phyloP scores from a whole-genome alignment of 2,329 filamentous ascomycete genomes.

The Nannizziopsis arthrosporioides region DNA sequence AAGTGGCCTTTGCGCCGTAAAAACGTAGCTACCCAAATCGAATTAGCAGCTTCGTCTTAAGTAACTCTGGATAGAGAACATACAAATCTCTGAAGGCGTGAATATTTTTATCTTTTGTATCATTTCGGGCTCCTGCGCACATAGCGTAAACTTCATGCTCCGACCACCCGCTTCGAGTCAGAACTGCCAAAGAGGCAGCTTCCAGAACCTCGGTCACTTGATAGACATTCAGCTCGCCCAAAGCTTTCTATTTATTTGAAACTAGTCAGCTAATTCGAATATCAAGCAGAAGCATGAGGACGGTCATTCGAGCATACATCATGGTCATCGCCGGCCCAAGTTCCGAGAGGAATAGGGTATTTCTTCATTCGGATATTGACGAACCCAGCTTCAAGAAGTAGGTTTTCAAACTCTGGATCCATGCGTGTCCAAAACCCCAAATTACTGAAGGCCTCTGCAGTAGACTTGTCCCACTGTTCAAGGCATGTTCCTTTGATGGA shows the following conservation, averaged over 20 bases:
- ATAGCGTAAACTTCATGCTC: conserved; percentile 23
- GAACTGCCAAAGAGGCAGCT: conserved; percentile 21
- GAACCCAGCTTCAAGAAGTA: conserved; percentile 21
- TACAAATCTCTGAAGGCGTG: conserved; percentile 23
- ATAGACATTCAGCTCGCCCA: conserved; percentile 20
- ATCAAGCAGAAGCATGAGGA: conserved; percentile 12
- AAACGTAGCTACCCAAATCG: conserved; percentile 1
- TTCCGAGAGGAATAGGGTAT: conserved; percentile 20
- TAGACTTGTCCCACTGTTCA: conserved; percentile 7
- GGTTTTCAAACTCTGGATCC: conserved; percentile 12
- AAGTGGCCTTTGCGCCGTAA: conserved; percentile 4
- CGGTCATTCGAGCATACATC: conserved; percentile 11
- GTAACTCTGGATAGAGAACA: neutral
- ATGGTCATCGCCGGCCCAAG: conserved; percentile 21
- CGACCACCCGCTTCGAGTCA: conserved; percentile 20
- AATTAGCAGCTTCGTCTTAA: neutral
- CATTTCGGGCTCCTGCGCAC: conserved; percentile 24
- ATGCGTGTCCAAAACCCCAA: conserved; percentile 7
- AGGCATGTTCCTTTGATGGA: conserved; percentile 15
- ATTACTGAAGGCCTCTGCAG: conserved; percentile 6
- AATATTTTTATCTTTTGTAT: conserved; percentile 23
- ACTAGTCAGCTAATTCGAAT: too few relatives aligned
- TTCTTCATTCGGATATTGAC: conserved; percentile 17
- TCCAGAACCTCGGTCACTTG: conserved; percentile 21
- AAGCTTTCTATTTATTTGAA: conserved; percentile 19